Percentiles rank a stretch among this genome's conserved stretches.
phyloP scores from a whole-genome alignment of 495 filamentous ascomycete genomes.

The Xylaria longipes region DNA sequence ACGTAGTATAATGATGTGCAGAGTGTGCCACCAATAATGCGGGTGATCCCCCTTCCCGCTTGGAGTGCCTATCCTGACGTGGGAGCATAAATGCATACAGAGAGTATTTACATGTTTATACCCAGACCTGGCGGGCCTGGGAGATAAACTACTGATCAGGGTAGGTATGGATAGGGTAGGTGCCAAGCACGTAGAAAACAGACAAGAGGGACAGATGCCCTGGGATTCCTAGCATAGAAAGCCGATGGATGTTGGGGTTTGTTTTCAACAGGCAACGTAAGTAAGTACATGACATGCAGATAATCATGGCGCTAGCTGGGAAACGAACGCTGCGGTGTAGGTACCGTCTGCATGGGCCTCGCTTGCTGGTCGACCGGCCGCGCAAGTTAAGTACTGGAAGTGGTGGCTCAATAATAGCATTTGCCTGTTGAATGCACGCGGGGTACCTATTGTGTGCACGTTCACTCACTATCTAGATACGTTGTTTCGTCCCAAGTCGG shows the following conservation, averaged over 20 bases:
- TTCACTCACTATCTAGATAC: not conserved
- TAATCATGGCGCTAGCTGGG: constrained; percentile 1
- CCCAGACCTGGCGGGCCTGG: no score
- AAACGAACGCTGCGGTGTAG: constrained; percentile 14
- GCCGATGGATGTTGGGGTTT: constrained; percentile 1
- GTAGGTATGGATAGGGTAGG: no score
- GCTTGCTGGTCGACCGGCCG: not conserved
- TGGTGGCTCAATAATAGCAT: not conserved
- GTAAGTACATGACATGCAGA: not conserved
- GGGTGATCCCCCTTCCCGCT: not conserved
- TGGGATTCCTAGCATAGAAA: constrained; percentile 12
- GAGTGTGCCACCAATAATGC: not conserved
- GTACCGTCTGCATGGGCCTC: not conserved
- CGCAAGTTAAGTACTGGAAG: not conserved
- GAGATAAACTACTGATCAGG: no score
- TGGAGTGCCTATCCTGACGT: not conserved
- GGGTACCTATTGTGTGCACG: not conserved
- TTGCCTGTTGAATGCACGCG: not conserved
- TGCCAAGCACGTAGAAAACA: no score
- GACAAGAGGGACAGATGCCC: not conserved
- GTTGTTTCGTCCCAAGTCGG: not conserved
- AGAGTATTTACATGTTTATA: not conserved
- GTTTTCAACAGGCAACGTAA: not conserved
- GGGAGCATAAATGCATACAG: not conserved
- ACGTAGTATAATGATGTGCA: not conserved